phyloP scores from a whole-genome alignment of 306 rosid genomes.

The Gillenia trifoliata region DNA sequence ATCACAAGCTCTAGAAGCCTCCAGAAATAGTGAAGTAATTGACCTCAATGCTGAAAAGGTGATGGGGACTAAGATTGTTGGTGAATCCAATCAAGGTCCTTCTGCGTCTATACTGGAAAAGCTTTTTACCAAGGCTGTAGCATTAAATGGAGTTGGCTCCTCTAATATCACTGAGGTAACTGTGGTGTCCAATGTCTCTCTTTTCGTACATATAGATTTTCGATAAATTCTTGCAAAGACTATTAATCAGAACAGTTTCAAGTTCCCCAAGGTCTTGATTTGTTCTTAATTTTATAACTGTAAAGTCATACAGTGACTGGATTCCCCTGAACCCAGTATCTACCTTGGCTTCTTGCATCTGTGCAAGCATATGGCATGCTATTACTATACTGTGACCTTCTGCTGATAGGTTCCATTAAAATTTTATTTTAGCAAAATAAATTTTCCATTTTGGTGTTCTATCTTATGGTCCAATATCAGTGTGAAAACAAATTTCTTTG shows the following conservation, averaged over 20 bases:
- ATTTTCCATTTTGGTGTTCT: not conserved
- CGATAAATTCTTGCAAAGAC: not conserved
- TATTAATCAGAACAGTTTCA: not conserved
- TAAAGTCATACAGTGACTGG: not conserved
- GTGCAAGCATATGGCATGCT: not conserved
- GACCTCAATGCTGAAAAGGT: constrained; percentile 49
- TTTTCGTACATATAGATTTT: too few species aligned
- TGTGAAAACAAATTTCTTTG: too few species aligned
- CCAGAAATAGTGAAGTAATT: constrained; percentile 43
- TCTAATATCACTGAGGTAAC: constrained; percentile 59
- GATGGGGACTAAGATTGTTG: constrained; percentile 33
- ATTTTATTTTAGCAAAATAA: not conserved
- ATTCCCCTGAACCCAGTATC: not conserved
- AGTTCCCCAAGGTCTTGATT: not conserved
- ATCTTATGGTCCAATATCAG: not conserved
- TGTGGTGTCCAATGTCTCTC: constrained; percentile 13
- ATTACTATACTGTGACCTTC: not conserved
- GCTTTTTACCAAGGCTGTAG: constrained; percentile 56
- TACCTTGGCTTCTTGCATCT: not conserved
- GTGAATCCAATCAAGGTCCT: constrained; percentile 37
- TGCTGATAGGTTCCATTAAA: not conserved
- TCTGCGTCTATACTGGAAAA: constrained; percentile 68
- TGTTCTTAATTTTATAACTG: not conserved
- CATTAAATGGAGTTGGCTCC: constrained; percentile 39
- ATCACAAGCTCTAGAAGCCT: constrained; percentile 50